Base-by-base conservation (phyloP, 2,329 filamentous ascomycete species). In the Scedosporium boydii region DNA sequence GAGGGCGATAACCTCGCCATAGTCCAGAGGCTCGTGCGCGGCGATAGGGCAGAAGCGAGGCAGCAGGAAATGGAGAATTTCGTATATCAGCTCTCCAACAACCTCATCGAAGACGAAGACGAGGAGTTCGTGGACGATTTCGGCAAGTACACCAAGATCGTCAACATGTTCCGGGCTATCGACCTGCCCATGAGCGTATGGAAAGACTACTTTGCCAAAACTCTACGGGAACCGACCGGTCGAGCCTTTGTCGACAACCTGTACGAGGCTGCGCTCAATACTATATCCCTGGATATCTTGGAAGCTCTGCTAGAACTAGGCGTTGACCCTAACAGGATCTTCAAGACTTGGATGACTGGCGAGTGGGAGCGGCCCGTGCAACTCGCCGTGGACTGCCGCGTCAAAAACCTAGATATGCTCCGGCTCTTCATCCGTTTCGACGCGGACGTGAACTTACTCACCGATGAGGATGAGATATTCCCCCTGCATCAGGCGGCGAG, bases 101-200 rank as follows among this genome's bases (percentile, higher is more conserved):
- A 59, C 23, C 58, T 59, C 1, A 59, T 59, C 26, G 41, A 46
- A 16, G 58, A 59, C 41, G 38, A 46, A 21, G 58, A 59, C 6
- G 58, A 59, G 16, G 23, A 46, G 42, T 59, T 26, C 29, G 18
- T 59, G 2, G 58, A 59, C 41, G 38, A 59, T 1, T n/a, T 46
- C 10, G 58, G 58, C 18, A 59, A 59, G 42, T 46, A 59, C 41
- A 59, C 58, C 41, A 59, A 59, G 41, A 48, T 48, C 41, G 34
- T 59, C n/a, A n/a, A 14, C 10, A 29, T 48, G 42, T 59, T 26
- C 29, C 7, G 58, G 21, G 41, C 21, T 14, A 26, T 59, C 14
- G 41, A 44, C 38, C 38, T 59, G 7, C 41, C 58, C 18, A 29
- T 23, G 10, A 16, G 18, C 5, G 58, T 29, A 5, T 59, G 58